Percentiles rank a stretch among this genome's conserved stretches.
phyloP scores from a whole-genome alignment of 768 basidiomycete genomes.

The Amanita exitialis region DNA sequence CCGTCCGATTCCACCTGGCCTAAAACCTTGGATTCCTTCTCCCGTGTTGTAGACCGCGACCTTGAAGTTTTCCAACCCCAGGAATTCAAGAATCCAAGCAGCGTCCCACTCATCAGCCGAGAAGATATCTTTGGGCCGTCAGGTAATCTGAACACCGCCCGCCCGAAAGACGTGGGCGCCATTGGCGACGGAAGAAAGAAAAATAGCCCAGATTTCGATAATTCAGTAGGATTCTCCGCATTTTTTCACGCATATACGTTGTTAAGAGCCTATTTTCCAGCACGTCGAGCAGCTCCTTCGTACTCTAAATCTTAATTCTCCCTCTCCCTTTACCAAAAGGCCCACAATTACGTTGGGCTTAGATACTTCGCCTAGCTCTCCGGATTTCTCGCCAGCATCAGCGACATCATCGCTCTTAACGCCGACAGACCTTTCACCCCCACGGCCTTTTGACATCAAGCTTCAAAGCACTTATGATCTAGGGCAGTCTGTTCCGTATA shows the following conservation, averaged over 20 bases:
- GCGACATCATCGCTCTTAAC: slow-evolving; percentile 63
- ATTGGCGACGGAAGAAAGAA: slow-evolving; percentile 76
- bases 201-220: slow-evolving; percentile 43
- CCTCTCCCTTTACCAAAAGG: slow-evolving; percentile 39
- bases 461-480: slow-evolving; percentile 43
- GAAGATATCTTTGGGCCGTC: slow-evolving; percentile 61
- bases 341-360: slow-evolving; percentile 32
- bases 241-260: slow-evolving; percentile 14
- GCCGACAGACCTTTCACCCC: slow-evolving; percentile 66
- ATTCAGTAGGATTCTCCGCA: slow-evolving; percentile 29
- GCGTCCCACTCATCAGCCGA: slow-evolving; percentile 24
- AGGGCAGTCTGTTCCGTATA: slow-evolving; percentile 31
- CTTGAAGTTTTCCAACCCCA: slow-evolving; percentile 14
- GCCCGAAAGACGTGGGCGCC: slow-evolving; percentile 49
- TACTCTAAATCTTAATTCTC: slow-evolving; percentile 72
- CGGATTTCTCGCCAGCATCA: slow-evolving; percentile 67
- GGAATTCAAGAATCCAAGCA: slow-evolving; percentile 16
- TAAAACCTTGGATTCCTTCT: slow-evolving; percentile 50
- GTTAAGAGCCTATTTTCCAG: slow-evolving; percentile 25
- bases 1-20: slow-evolving; percentile 62
- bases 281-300: slow-evolving; percentile 77
- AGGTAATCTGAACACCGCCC: slow-evolving; percentile 20
- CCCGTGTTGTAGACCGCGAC: slow-evolving; percentile 36
- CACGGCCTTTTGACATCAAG: slow-evolving; percentile 48
- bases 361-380: slow-evolving; percentile 42